Percentiles rank a stretch among this genome's conserved stretches.
Evolutionary conservation across 768 basidiomycete genomes (phyloP).

Genomic region (Kwoniella sp.): DNA sequence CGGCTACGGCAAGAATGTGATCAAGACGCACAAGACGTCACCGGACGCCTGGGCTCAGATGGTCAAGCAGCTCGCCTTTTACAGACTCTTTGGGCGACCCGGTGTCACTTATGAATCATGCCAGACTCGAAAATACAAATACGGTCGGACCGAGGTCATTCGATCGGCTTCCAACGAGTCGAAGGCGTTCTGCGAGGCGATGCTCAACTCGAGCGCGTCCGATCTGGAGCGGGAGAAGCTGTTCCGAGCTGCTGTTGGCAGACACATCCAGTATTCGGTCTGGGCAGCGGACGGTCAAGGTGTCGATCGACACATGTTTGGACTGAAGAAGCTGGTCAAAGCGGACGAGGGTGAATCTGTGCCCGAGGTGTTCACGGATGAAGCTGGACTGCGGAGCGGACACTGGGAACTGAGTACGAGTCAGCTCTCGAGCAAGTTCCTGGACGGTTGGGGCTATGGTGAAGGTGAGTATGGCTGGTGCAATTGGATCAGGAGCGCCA

Average conservation of each 20-base stretch:
- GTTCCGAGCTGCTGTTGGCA: constrained; percentile 69
- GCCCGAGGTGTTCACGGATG: constrained; percentile 71
- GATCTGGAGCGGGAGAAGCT: constrained; percentile 60
- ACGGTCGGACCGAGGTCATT: constrained; percentile 92
- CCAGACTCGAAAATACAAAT: constrained; percentile 86
- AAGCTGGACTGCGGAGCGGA: constrained; percentile 62
- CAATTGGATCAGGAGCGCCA: background rate
- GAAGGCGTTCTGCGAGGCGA: constrained; percentile 81
- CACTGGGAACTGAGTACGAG: constrained; percentile 95
- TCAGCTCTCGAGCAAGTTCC: constrained; percentile 70
- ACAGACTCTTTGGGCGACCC: constrained; percentile 65
- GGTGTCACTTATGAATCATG: constrained; percentile 93
- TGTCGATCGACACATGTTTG: constrained; percentile 92
- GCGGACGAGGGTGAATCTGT: constrained; percentile 61
- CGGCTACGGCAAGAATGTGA: constrained; percentile 79
- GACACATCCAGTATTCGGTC: constrained; percentile 78
- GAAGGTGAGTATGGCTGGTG: constrained; percentile 62
- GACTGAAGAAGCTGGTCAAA: constrained; percentile 73
- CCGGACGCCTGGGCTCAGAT: constrained; percentile 96
- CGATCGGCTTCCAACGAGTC: constrained; percentile 76
- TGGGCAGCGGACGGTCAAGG: constrained; percentile 94
- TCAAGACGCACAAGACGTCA: constrained; percentile 79
- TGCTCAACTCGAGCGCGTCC: constrained; percentile 52
- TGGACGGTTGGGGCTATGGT: constrained; percentile 97
- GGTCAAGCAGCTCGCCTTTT: constrained; percentile 91